A percentile compares a stretch with the other conserved stretches of the same genome.
These are phyloP conservation scores for Puccinia coronata DNA, from an alignment of 1,284 basidiomycete species.

Conservation along the genomic window DNA sequence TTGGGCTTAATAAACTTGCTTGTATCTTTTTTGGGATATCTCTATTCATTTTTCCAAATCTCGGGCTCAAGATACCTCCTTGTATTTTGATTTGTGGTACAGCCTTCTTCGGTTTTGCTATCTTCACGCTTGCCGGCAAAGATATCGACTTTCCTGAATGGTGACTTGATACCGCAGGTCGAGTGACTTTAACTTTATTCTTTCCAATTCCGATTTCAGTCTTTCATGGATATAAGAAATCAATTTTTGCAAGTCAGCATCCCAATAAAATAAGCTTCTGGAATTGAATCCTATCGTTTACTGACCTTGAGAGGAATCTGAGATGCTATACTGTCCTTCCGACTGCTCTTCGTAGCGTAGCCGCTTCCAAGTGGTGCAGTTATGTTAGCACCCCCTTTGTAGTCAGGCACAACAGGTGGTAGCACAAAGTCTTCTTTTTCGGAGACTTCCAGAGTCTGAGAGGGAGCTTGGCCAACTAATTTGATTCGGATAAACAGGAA, in stretches of 20 bases:
- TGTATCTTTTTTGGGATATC: too few species aligned
- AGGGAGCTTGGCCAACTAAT: background rate
- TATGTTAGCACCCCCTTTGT: background rate
- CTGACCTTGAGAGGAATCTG: background rate
- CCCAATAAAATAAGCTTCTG: background rate
- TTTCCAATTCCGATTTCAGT: background rate
- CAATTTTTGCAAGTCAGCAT: background rate
- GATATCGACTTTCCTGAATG: background rate
- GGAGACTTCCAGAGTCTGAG: background rate
- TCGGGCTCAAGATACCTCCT: background rate
- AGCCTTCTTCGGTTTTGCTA: background rate
- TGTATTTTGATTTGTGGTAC: background rate
- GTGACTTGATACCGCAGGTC: background rate
- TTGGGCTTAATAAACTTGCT: too few species aligned
- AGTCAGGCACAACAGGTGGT: background rate
- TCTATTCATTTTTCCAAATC: background rate
- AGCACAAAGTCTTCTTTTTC: background rate
- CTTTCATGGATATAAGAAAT: background rate
- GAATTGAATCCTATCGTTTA: too few species aligned
- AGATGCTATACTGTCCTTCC: background rate
- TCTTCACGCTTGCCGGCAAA: slow-evolving; percentile 2
- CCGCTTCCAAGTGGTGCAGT: background rate
- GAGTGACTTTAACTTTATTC: background rate
- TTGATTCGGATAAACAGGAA: background rate
- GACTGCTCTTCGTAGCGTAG: background rate